phyloP scores from a whole-genome alignment of 192 early-diverging fungal genomes.

The Backusella liffmaniae region DNA sequence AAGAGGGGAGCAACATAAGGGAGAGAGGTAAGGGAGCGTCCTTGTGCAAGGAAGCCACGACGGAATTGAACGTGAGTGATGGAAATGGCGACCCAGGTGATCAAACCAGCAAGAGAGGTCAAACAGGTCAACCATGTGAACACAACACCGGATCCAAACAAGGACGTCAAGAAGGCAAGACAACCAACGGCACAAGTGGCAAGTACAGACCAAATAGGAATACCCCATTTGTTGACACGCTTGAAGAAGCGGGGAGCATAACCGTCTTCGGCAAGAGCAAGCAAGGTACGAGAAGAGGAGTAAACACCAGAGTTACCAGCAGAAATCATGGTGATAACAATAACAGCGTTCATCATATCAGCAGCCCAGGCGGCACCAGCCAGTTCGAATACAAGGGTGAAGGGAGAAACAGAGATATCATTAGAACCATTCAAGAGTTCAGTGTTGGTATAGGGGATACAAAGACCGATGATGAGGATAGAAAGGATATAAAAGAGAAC shows the following conservation, averaged over 20 bases:
- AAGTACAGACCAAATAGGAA: conserved; percentile 58
- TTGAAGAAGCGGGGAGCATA: conserved; percentile 69
- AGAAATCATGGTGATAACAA: conserved; percentile 61
- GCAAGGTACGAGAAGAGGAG: conserved; percentile 73
- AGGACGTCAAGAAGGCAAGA: conserved; percentile 55
- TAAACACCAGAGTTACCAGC: conserved; percentile 89
- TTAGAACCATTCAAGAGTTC: conserved; percentile 53
- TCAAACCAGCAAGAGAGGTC: conserved; percentile 71
- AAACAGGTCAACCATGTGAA: conserved; percentile 65
- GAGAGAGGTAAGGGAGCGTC: conserved; percentile 54
- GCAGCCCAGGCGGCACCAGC: conserved; percentile 60
- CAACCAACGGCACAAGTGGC: conserved; percentile 65
- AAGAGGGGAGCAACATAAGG: conserved; percentile 76
- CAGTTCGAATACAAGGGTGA: conserved; percentile 60
- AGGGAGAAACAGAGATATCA: conserved; percentile 60
- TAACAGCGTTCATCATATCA: conserved; percentile 68
- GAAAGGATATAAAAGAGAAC: conserved; percentile 76
- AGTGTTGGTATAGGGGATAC: conserved; percentile 64
- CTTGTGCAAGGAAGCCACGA: conserved; percentile 68
- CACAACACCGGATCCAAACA: conserved; percentile 62
- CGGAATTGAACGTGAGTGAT: conserved; percentile 82
- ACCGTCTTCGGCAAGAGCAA: conserved; percentile 71
- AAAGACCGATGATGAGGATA: conserved; percentile 81
- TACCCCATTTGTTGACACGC: conserved; percentile 58
- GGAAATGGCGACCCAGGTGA: conserved; percentile 83